Evolutionary conservation across 1,284 basidiomycete genomes (phyloP).

Genomic region (Trichosporon inkin): DNA sequence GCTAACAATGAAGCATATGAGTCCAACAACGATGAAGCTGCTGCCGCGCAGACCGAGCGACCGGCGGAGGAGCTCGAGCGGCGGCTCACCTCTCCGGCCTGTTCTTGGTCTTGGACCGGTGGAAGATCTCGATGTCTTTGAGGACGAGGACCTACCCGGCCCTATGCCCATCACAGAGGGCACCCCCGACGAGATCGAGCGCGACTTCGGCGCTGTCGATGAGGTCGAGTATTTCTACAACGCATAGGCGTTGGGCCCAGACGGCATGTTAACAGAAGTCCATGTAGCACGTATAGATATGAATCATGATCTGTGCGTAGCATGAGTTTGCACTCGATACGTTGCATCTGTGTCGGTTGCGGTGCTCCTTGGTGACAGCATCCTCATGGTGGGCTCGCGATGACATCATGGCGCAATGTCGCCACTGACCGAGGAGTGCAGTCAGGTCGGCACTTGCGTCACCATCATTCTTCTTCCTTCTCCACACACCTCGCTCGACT

Average conservation of each 20-base stretch:
- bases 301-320: no score
- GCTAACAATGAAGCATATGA: conserved; percentile 68
- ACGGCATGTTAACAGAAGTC: no score
- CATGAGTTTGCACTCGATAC: no score
- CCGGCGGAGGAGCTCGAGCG: conserved; percentile 60
- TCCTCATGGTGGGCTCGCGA: not conserved
- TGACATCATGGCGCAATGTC: conserved; percentile 4
- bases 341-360: no score
- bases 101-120: conserved; percentile 67
- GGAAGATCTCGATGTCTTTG: conserved; percentile 58
- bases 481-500: not conserved
- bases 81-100: conserved; percentile 70
- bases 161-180: conserved; percentile 60
- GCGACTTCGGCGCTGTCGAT: conserved; percentile 46
- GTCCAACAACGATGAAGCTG: conserved; percentile 84
- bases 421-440: not conserved
- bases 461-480: not conserved
- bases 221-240: conserved; percentile 49
- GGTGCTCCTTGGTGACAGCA: no score
- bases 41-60: conserved; percentile 78
- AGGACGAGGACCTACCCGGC: conserved; percentile 60
- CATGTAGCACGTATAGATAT: no score
- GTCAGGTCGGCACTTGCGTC: not conserved
- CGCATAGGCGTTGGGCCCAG: not conserved
- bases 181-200: conserved; percentile 45